phyloP scores from a whole-genome alignment of 768 basidiomycete species.

The Suillus subluteus region DNA sequence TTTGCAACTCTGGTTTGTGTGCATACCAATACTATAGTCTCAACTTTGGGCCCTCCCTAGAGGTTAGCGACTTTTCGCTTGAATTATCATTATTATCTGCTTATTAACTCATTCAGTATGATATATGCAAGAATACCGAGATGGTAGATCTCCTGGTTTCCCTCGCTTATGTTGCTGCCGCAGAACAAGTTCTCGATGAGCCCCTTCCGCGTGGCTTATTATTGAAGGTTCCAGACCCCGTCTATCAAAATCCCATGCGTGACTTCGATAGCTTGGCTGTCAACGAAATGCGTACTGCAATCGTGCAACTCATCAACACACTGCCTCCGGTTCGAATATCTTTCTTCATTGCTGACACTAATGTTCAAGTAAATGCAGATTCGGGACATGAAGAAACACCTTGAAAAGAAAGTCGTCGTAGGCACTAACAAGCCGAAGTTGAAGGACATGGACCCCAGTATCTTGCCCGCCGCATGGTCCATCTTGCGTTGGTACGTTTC shows the following conservation, averaged over 20 bases:
- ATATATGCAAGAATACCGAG: conserved; percentile 64
- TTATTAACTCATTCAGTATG: conserved; percentile 49
- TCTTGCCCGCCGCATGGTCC: conserved; percentile 66
- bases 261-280: conserved; percentile 55
- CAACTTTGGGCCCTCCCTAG: conserved; percentile 68
- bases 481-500: conserved; percentile 59
- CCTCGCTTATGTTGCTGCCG: conserved; percentile 59
- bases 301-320: conserved; percentile 46
- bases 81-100: background rate
- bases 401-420: conserved; percentile 51
- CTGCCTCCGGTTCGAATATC: conserved; percentile 49
- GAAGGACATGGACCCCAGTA: conserved; percentile 49
- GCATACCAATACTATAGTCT: conserved; percentile 70
- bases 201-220: conserved; percentile 65
- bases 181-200: conserved; percentile 55
- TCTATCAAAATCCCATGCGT: conserved; percentile 29
- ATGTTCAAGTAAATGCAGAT: conserved; percentile 38
- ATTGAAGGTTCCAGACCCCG: conserved; percentile 48
- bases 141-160: conserved; percentile 73
- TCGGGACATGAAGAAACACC: conserved; percentile 58
- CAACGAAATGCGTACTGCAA: conserved; percentile 48
- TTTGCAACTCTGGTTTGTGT: conserved; percentile 68
- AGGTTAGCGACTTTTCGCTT: conserved; percentile 44
- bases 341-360: background rate
- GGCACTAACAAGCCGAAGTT: conserved; percentile 59